Percentiles rank a stretch among this genome's conserved stretches.
These are phyloP conservation scores for Aphanomyces euteiches DNA, from an alignment of 352 stramenopile species.

Conservation along the genomic window DNA sequence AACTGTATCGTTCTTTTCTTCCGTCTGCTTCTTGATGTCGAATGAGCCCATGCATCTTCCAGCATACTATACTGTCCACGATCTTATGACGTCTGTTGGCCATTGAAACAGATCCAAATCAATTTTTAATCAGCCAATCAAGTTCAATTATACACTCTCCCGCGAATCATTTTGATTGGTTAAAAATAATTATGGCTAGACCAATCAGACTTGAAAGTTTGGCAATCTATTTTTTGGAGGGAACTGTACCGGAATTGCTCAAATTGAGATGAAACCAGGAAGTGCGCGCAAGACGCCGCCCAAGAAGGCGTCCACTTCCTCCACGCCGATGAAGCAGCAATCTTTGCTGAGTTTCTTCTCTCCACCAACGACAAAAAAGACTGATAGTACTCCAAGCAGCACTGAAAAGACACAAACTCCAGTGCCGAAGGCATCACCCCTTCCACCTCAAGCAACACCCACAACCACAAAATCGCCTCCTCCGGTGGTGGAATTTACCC, in stretches of 20 bases:
- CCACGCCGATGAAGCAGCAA: slow-evolving; percentile 62
- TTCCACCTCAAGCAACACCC: not conserved
- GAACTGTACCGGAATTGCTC: slow-evolving; percentile 7
- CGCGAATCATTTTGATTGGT: not conserved
- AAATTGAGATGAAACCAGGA: not conserved
- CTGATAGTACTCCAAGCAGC: slow-evolving; percentile 15
- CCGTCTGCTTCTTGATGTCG: no score
- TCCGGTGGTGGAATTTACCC: slow-evolving; percentile 8
- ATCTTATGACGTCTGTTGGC: no score
- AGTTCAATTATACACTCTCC: not conserved
- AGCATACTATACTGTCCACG: no score
- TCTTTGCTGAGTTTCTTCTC: slow-evolving; percentile 85
- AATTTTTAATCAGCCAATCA: slow-evolving; percentile 11
- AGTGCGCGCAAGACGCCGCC: not conserved
- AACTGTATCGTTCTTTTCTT: no score
- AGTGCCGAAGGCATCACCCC: not conserved
- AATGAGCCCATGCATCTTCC: no score
- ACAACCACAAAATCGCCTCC: not conserved
- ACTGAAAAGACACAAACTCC: not conserved
- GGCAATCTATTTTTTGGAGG: slow-evolving; percentile 5
- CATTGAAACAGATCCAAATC: not conserved
- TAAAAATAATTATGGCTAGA: not conserved
- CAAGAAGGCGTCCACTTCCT: slow-evolving; percentile 28
- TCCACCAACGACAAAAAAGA: slow-evolving; percentile 48
- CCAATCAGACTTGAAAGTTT: not conserved